Percentiles rank a stretch among this genome's conserved stretches.
These are phyloP conservation scores for Hortiboletus rubellus DNA, from an alignment of 1,284 basidiomycete species.

Conservation along the genomic window DNA sequence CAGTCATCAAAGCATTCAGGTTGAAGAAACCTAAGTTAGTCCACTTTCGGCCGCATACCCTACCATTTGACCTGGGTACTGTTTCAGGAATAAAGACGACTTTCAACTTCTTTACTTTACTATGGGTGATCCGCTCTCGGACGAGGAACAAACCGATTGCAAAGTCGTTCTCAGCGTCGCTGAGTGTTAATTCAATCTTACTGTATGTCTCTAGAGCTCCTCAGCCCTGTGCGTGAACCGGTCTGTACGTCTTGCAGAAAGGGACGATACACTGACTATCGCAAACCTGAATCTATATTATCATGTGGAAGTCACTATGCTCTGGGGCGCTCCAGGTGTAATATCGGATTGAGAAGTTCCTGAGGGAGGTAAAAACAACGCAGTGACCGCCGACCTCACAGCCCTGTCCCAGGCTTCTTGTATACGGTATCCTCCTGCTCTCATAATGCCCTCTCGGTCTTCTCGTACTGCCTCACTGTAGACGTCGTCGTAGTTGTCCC, in stretches of 20 bases:
- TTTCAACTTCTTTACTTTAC: slow-evolving; percentile 77
- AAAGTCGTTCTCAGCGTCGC: slow-evolving; percentile 54
- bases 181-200: slow-evolving; percentile 20
- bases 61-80: neutral
- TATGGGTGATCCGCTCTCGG: slow-evolving; percentile 55
- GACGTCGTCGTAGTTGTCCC: slow-evolving; percentile 64
- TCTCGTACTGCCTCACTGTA: slow-evolving; percentile 72
- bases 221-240: neutral
- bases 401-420: slow-evolving; percentile 88
- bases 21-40: slow-evolving; percentile 51
- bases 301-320: slow-evolving; percentile 2
- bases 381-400: slow-evolving; percentile 73
- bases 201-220: neutral
- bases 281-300: slow-evolving; percentile 1
- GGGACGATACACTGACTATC: neutral
- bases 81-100: slow-evolving; percentile 43
- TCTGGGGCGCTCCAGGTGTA: slow-evolving; percentile 4
- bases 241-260: neutral
- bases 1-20: slow-evolving; percentile 50
- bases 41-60: neutral
- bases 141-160: slow-evolving; percentile 46
- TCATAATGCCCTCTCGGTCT: slow-evolving; percentile 78
- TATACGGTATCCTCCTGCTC: slow-evolving; percentile 81
- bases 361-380: slow-evolving; percentile 57
- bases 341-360: slow-evolving; percentile 24